These are phyloP conservation scores for Boletus barrowsii DNA, from an alignment of 768 basidiomycete species.

Conservation along the genomic window DNA sequence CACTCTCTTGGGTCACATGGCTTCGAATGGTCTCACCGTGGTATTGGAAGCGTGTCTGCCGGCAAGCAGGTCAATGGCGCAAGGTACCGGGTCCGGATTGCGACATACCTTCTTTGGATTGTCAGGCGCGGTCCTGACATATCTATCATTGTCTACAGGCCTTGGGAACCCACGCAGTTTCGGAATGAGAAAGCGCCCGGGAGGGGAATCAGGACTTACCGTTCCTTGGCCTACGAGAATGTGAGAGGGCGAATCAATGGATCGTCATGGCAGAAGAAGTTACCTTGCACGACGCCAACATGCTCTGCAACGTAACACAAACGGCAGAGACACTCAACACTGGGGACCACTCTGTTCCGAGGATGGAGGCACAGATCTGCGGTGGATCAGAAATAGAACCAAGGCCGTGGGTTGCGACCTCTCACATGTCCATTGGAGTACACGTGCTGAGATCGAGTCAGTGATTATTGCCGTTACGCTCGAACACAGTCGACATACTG, in stretches of 20 bases:
- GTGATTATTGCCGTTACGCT: conserved; percentile 2
- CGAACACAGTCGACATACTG: conserved; percentile 45
- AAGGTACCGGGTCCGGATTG: background rate
- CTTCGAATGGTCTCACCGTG: conserved; percentile 51
- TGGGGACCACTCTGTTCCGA: conserved; percentile 88
- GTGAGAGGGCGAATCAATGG: background rate
- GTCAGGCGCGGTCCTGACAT: conserved; percentile 71
- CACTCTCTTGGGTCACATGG: background rate
- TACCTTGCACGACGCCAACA: conserved; percentile 92
- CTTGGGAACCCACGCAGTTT: conserved; percentile 36
- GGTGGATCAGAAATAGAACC: conserved; percentile 15
- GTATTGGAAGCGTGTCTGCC: conserved; percentile 76
- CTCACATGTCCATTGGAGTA: conserved; percentile 86
- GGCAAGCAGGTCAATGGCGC: conserved; percentile 10
- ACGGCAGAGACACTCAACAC: conserved; percentile 81
- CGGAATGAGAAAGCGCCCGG: background rate
- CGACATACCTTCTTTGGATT: conserved; percentile 79
- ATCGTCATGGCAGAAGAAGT: conserved; percentile 2
- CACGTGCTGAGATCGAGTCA: conserved; percentile 55
- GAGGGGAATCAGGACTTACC: conserved; percentile 40
- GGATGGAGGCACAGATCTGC: conserved; percentile 86
- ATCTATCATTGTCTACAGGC: conserved; percentile 81
- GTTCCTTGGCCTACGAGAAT: conserved; percentile 51
- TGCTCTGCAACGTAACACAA: conserved; percentile 85
- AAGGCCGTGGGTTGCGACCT: background rate